Evolutionary conservation across 805 yeast species (phyloP), one percentile per base, ranked within the genome.

Genomic region (Myxozyma kluyveri): DNA sequence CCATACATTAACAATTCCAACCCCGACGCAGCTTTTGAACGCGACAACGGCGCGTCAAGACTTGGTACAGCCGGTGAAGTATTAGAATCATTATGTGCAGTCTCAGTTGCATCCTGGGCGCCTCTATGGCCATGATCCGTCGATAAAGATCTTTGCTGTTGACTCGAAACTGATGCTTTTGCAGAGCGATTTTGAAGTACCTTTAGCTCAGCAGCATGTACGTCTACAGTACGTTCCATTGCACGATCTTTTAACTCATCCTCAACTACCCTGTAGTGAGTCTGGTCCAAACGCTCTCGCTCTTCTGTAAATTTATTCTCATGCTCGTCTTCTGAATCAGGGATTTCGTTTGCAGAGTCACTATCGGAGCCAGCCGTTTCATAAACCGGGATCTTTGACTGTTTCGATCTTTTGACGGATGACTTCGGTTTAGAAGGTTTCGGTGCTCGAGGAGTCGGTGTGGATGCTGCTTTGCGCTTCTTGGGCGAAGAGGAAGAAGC

Each of bases 201-300:
- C 14, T 29, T 29, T 14, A 45, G 17, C 27, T 49, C 53, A 18
- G 37, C 44, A 4, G 36, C 54, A 23, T 55, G 56, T 9, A 44
- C 36, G 3, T 45, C 18, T 12, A 45, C 49, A 7, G 55, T 45
- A 24, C 24, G 45, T 23, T 45, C 42, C n/a, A 36, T 27, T 3
- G 53, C 49, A 14, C 46, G 41, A 22, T 56, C 59, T 12, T 45
- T 27, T 27, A 56, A 44, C 43, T 56, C 57, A 19, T 56, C 54
- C 32, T 56, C 57, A 3, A 54, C 57, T 54, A 56, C 49, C 12
- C 60, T 43, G 23, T 49, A 54, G 4, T 9, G n/a, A 19, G 45
- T 35, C 35, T 56, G 57, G 1, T 46, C 54, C 7, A 32, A 23
- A 3, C 29, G 33, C 59, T 52, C 52, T 7, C 21, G 27, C 14